Base-by-base conservation (phyloP, 23 red algal genomes). In the Gracilaria domingensis region DNA sequence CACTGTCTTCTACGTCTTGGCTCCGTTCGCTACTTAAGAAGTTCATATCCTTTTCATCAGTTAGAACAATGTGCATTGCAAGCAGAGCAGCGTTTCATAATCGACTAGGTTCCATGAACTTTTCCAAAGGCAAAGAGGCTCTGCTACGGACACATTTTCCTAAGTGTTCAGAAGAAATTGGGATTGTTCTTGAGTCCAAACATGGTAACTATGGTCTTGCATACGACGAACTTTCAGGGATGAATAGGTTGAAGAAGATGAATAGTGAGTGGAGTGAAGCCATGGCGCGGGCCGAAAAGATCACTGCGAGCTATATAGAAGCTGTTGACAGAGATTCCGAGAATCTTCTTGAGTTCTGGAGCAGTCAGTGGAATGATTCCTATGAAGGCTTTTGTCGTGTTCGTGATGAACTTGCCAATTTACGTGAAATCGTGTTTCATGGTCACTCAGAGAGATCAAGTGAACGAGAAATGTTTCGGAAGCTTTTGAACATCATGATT, bases 361-460 rank as follows among this genome's bases (percentile, higher is more conserved):
- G 12, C 34, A 24, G 8, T 74, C 34, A 74, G 20, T 74, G 69
- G 69, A 74, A 74, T 11, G 39, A 24, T 42, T 42, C 36, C 32
- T 74, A 74, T 16, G 69, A 74, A n/a, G 69, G 69, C 0, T 74
- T 74, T 24, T 74, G 69, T 29, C 21, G 21, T 40, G 69, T 74
- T 18, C 69, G 69, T 1, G 21, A 74, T 74, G 69, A 74, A 74
- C 11, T 74, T 18, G 69, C 34, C 21, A 36, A 74, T 17, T 74
- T 74, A 21, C 69, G 69, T 2, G 69, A 74, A 42, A 24, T 29
- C n/a, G 69, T 74, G 28, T 74, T 74, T 44, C 69, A 74, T 24
- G 69, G 69, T 12, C 44, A 74, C 69, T 44, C 17, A 29, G 21
- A 38, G 12, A 74, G 20, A 16, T 74, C 69, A 74, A n/a, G 17